Percentiles rank a stretch among this genome's conserved stretches.
phyloP scores from a whole-genome alignment of 2,329 filamentous ascomycete genomes.

The Seiridium unicorne region DNA sequence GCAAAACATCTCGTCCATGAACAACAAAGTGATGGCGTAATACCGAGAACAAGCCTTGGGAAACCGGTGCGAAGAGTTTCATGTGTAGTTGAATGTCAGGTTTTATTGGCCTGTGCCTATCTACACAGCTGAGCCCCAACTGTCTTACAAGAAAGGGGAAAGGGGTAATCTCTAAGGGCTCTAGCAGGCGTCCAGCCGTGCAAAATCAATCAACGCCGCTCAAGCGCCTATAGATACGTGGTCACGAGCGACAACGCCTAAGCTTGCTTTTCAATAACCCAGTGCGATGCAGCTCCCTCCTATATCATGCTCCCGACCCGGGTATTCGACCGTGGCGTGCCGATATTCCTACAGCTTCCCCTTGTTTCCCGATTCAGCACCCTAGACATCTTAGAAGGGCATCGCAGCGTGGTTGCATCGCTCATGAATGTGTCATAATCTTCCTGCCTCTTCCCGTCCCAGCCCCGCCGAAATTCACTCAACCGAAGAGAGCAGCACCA shows the following conservation, averaged over 20 bases:
- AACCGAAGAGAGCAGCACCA: constrained; percentile 64
- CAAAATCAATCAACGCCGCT: neutral
- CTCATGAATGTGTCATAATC: neutral
- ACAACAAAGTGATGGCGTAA: too few species aligned
- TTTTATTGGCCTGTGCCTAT: neutral
- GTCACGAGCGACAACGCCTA: neutral
- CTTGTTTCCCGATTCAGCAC: too few species aligned
- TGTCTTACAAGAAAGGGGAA: neutral
- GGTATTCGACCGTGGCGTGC: neutral
- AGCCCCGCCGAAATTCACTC: constrained; percentile 16
- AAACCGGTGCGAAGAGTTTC: neutral
- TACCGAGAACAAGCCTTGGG: too few species aligned
- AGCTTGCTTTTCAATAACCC: neutral
- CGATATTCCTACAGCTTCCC: neutral
- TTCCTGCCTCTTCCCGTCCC: neutral
- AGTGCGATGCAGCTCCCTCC: neutral
- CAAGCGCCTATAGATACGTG: neutral
- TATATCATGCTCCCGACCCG: neutral
- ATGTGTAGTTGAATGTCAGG: neutral
- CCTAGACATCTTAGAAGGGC: neutral
- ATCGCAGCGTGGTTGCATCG: neutral
- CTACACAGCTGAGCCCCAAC: neutral
- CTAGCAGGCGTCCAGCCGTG: neutral
- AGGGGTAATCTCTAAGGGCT: neutral
- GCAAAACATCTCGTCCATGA: too few species aligned